Evolutionary conservation across 352 stramenopile species (phyloP).

Genomic region (Elongisporangium senticosum): DNA sequence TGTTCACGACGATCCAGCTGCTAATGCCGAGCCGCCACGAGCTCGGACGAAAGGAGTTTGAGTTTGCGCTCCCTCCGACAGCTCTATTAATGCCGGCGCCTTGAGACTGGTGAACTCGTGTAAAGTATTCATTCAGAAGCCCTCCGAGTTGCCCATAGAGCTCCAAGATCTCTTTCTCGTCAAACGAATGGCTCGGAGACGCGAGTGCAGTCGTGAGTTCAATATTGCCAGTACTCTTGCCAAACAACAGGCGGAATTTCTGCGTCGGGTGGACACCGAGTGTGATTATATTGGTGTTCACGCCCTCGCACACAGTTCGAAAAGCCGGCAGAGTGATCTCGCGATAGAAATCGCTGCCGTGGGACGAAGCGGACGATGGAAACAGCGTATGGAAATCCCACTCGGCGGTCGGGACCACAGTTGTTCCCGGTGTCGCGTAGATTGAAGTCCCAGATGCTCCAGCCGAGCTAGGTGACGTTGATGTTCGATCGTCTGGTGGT

Average conservation of each 20-base stretch:
- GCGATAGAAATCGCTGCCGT: slow-evolving; percentile 44
- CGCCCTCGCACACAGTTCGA: slow-evolving; percentile 30
- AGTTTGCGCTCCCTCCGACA: background rate
- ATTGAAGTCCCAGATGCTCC: background rate
- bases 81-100: too few species aligned
- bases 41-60: slow-evolving; percentile 2
- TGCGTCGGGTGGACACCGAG: slow-evolving; percentile 64
- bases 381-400: slow-evolving; percentile 67
- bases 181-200: slow-evolving; percentile 1
- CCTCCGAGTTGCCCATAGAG: slow-evolving; percentile 51
- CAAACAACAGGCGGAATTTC: slow-evolving; percentile 68
- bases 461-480: background rate
- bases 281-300: slow-evolving; percentile 63
- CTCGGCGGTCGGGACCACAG: slow-evolving; percentile 18
- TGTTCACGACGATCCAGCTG: slow-evolving; percentile 70
- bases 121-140: slow-evolving; percentile 48
- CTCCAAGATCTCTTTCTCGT: slow-evolving; percentile 38
- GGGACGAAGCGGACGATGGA: slow-evolving; percentile 29
- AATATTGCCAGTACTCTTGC: slow-evolving; percentile 31
- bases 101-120: background rate
- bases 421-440: background rate
- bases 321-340: slow-evolving; percentile 50
- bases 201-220: background rate
- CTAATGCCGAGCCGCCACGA: slow-evolving; percentile 53
- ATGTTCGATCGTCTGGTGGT: slow-evolving; percentile 8